These are phyloP conservation scores for Ceratocystis variospora DNA, from an alignment of 2,329 filamentous ascomycete genomes.

Conservation along the genomic window DNA sequence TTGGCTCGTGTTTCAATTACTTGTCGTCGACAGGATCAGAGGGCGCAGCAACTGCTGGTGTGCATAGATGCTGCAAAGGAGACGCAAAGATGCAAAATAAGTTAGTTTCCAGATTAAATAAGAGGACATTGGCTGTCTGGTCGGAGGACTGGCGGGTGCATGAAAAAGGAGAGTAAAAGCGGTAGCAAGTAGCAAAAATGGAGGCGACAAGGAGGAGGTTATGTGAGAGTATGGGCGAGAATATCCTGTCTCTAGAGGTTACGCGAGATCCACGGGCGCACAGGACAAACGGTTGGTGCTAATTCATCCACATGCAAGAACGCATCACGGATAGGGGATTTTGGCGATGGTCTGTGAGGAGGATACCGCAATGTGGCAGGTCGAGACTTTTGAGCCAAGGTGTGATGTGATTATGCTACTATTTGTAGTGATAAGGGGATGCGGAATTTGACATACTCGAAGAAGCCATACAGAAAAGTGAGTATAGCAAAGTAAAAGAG, in stretches of 20 bases:
- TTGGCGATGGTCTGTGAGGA: slow-evolving; percentile 6
- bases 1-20: neutral
- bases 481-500: neutral
- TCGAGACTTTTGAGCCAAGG: neutral
- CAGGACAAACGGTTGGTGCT: neutral
- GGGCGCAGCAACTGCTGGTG: slow-evolving; percentile 1
- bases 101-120: neutral
- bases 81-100: neutral
- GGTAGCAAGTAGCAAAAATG: too few species aligned
- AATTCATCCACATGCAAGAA: neutral
- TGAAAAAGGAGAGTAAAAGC: neutral
- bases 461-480: slow-evolving; percentile 16
- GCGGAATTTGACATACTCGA: slow-evolving; percentile 16
- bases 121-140: neutral
- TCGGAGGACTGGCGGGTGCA: neutral
- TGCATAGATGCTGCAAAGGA: slow-evolving; percentile 2
- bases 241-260: neutral
- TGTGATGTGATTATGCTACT: too few species aligned
- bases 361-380: neutral
- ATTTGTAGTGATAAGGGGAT: neutral
- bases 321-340: slow-evolving; percentile 4
- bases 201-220: too few species aligned
- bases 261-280: neutral
- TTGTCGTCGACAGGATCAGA: neutral
- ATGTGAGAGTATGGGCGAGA: neutral